Evolutionary conservation across 257 asterid species (phyloP).

Genomic region (Capsicum rhomboideum): DNA sequence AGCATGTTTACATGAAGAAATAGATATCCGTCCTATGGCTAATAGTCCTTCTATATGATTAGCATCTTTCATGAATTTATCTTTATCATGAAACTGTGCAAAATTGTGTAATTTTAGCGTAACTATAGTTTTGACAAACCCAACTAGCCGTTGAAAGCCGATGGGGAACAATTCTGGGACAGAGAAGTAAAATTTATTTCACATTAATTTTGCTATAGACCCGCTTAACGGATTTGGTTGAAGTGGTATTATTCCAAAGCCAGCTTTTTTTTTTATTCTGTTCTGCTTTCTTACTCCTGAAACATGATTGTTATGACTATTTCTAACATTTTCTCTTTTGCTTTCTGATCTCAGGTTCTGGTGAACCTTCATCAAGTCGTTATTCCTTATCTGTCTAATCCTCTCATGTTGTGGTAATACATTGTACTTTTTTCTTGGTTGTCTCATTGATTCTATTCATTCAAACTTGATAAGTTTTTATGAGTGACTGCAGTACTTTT

Average conservation of each 20-base stretch:
- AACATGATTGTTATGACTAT: background rate
- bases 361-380: conserved; percentile 65
- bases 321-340: conserved; percentile 4
- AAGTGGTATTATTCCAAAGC: background rate
- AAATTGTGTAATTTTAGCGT: background rate
- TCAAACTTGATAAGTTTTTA: background rate
- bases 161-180: background rate
- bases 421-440: conserved; percentile 6
- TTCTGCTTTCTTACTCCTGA: background rate
- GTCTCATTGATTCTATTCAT: conserved; percentile 1
- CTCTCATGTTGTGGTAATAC: conserved; percentile 71
- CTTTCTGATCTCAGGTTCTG: conserved; percentile 54
- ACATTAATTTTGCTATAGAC: background rate
- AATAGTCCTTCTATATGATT: background rate
- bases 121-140: background rate
- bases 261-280: background rate
- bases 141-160: background rate
- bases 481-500: background rate
- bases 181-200: background rate
- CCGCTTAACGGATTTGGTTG: background rate
- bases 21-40: background rate
- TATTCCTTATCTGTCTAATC: conserved; percentile 76
- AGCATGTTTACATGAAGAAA: background rate
- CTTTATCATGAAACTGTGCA: background rate
- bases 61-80: background rate